Base-by-base conservation (phyloP, 331 rosid species). In the Quercus lobata region DNA sequence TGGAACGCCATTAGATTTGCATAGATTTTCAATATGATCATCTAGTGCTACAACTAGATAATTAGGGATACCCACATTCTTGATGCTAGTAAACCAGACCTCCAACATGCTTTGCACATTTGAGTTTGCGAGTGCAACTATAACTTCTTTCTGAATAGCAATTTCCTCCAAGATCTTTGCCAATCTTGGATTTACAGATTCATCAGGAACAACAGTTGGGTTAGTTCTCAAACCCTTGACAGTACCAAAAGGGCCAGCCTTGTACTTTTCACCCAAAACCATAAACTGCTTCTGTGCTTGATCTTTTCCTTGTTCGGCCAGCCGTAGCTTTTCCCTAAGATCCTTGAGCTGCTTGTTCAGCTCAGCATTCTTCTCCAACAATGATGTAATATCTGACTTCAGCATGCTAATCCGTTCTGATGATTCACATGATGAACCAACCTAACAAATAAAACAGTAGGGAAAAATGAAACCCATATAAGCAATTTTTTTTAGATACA, bases 31-130 rank as follows among this genome's bases (percentile, higher is more conserved):
- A 56, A 86, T 90, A n/a, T 65, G 77, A 10, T 90, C 91, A 44
- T 92, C 99, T 81, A 95, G 87, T 61, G 97, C 99, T 52, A 91
- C 84, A 35, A 95, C 99, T 78, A 95, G 83, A 83, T 90, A 93
- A 84, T 95, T 95, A 41, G 88, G 80, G 70, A 95, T 95, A 32
- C 97, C 98, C 71, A 86, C 97, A 76, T 72, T 92, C 86, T 91
- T 95, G 73, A 92, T 84, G 76, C 81, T 92, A 69, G 89, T 83
- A 74, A 92, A 87, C 99, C 97, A 92, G 27, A 95, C 60, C 76
- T 89, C 86, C 80, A 95, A 86, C 99, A 95, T 92, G 27, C 73
- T 90, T 83, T 90, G 86, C 81, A 95, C 99, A 68, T 95, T 95
- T 25, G 94, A 76, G 78, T 92, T 95, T 55, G 98, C 98, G 18